Base-by-base conservation (phyloP, 768 basidiomycete genomes). In the Mycena floridula region DNA sequence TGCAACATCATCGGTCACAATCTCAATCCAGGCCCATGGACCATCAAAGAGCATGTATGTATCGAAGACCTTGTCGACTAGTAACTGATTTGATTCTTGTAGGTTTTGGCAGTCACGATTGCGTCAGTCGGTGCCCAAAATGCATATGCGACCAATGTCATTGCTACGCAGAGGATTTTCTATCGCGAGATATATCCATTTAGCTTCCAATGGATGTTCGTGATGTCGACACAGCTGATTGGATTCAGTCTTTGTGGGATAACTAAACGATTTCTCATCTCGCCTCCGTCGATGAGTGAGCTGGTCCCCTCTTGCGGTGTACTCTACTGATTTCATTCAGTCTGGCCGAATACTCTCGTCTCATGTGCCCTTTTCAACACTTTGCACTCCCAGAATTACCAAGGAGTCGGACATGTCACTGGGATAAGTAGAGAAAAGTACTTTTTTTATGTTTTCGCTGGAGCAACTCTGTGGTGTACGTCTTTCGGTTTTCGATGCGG, bases 341-440 rank as follows among this genome's bases (percentile, higher is more conserved):
- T 88, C 35, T 88, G 85, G 85, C 85, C 85, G 1, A 73, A 74
- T 45, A 79, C 80, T 28, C 68, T 88, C 4, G 85, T 87, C 12
- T 68, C 74, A 0, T 85, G 83, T 53, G 81, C 82, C 2, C 60
- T 48, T 18, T 48, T 48, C 26, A 48, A 88, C 51, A 88, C 85
- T 1, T 69, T 88, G 7, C 85, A 88, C 57, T 76, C 77, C 0
- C 72, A 78, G 43, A 70, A 64, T 27, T 78, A 79, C 49, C 71
- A 72, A 22, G 79, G 80, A 1, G 69, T 76, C 43, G 78, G 78
- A 1, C 54, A 65, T 12, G 71, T 71, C 30, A 73, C 72, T 20
- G 78, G 79, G 3, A 58, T 82, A 36, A 73, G 69, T 37, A 65
- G 82, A 54, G 81, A 83, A 52, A 64, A 72, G 5, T 85, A 76